Evolutionary conservation across 2,329 filamentous ascomycete genomes (phyloP).

Genomic region (Paecilomyces niveus): DNA sequence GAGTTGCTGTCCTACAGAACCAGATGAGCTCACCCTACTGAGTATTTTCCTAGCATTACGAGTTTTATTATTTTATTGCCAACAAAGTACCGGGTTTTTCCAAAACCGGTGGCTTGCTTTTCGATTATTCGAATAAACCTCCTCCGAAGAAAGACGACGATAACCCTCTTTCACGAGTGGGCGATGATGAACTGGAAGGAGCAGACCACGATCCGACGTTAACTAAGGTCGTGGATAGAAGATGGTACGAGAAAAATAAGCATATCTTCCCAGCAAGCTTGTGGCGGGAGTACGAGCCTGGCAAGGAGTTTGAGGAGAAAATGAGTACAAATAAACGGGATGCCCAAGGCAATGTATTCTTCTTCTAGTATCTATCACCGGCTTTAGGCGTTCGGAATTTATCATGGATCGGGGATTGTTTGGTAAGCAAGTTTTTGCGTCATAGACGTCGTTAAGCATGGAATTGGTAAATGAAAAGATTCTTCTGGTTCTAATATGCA

Average conservation of each 20-base stretch:
- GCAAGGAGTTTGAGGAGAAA: conserved; percentile 61
- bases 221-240: conserved; percentile 90
- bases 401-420: not conserved
- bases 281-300: conserved; percentile 92
- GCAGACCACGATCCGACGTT: conserved; percentile 66
- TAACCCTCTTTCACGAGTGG: conserved; percentile 38
- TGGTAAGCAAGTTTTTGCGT: not conserved
- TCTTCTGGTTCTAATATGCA: not conserved
- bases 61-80: conserved; percentile 94
- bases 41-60: conserved; percentile 65
- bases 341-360: conserved; percentile 84
- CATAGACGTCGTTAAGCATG: not conserved
- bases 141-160: conserved; percentile 22
- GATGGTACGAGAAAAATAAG: conserved; percentile 97
- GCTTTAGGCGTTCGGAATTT: not conserved
- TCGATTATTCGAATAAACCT: conserved; percentile 59
- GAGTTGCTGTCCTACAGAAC: conserved; percentile 34
- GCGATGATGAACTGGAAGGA: conserved; percentile 62
- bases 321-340: conserved; percentile 73
- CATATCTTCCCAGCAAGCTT: conserved; percentile 95
- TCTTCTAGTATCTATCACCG: conserved; percentile 53
- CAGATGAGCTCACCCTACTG: conserved; percentile 2
- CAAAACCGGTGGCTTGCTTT: conserved; percentile 69
- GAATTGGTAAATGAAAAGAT: not conserved
- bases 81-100: conserved; percentile 60